Conservation (phyloP, 2,329 filamentous ascomycete species). For the Alternaria ethzedia region DNA sequence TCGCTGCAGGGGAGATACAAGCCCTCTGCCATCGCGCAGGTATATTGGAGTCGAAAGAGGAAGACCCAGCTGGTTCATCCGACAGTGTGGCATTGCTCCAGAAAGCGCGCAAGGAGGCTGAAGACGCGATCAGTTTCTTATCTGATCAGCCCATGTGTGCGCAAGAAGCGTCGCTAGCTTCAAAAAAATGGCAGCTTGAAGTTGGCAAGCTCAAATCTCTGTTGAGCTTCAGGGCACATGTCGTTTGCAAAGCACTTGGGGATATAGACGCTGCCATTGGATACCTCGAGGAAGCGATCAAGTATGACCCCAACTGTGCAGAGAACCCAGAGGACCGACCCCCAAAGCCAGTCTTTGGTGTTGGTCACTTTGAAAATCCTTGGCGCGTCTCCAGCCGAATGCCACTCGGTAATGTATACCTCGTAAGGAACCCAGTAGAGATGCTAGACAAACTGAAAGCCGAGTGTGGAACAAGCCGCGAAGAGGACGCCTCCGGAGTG, state of each 20-base stretch:
- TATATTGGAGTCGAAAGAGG: neutral
- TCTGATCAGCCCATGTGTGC: neutral
- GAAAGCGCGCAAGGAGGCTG: slow-evolving; percentile 5
- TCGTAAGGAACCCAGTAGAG: neutral
- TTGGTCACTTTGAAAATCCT: neutral
- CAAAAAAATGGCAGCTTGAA: neutral
- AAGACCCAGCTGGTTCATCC: neutral
- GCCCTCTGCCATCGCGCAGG: neutral
- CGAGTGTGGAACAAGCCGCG: neutral
- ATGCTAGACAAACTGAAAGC: neutral
- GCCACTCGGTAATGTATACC: neutral
- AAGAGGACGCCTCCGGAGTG: neutral
- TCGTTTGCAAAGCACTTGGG: slow-evolving; percentile 9
- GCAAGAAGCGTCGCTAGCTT: neutral
- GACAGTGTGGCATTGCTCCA: neutral
- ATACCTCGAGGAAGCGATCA: slow-evolving; percentile 8
- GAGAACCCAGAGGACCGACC: neutral
- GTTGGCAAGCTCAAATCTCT: slow-evolving; percentile 5
- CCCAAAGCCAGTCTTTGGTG: neutral
- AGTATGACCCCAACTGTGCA: slow-evolving; percentile 3
- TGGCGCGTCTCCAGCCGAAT: neutral
- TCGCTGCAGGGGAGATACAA: neutral
- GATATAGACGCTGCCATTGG: slow-evolving; percentile 10
- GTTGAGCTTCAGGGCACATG: slow-evolving; percentile 6
- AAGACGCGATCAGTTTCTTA: slow-evolving; percentile 3